Evolutionary conservation across 225 moss, liverwort and hornwort species (phyloP).

Genomic region (Anthoceros angustus): DNA sequence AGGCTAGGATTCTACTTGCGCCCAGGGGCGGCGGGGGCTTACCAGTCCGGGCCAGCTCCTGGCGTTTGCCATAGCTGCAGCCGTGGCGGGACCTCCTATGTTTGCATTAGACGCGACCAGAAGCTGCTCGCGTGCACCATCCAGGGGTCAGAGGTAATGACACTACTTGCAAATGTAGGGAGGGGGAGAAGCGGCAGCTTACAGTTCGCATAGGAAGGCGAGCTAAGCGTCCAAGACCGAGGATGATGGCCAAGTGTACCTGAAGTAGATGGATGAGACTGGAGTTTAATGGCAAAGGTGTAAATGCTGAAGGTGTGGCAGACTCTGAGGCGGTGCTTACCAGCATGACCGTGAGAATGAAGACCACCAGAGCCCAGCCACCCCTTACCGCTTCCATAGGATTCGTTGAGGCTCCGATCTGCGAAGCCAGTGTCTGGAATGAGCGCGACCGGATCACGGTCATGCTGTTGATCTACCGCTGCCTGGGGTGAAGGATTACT

Average conservation of each 20-base stretch:
- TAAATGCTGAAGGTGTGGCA: neutral
- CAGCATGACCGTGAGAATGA: constrained; percentile 55
- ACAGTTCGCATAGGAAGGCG: constrained; percentile 39
- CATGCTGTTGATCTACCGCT: too few relatives aligned
- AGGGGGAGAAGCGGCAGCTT: neutral
- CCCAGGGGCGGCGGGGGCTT: constrained; percentile 7
- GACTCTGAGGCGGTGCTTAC: constrained; percentile 15
- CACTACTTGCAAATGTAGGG: neutral
- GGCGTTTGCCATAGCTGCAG: constrained; percentile 93
- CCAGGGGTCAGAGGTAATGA: neutral
- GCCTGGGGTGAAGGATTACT: neutral
- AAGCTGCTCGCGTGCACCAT: constrained; percentile 17
- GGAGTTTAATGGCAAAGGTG: too few relatives aligned
- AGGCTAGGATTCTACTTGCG: too few relatives aligned
- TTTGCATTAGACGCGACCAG: constrained; percentile 90
- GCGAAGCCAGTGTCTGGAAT: neutral
- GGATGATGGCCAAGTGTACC: constrained; percentile 37
- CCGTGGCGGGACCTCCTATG: constrained; percentile 90
- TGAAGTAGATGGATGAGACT: constrained; percentile 6
- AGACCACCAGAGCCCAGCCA: constrained; percentile 82
- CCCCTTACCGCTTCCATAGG: constrained; percentile 61
- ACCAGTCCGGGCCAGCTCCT: constrained; percentile 68
- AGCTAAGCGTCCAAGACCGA: constrained; percentile 30
- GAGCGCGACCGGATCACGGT: neutral
- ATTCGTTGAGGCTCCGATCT: constrained; percentile 74